phyloP scores from a whole-genome alignment of 441 rosid genomes.

The Brassica balearica region DNA sequence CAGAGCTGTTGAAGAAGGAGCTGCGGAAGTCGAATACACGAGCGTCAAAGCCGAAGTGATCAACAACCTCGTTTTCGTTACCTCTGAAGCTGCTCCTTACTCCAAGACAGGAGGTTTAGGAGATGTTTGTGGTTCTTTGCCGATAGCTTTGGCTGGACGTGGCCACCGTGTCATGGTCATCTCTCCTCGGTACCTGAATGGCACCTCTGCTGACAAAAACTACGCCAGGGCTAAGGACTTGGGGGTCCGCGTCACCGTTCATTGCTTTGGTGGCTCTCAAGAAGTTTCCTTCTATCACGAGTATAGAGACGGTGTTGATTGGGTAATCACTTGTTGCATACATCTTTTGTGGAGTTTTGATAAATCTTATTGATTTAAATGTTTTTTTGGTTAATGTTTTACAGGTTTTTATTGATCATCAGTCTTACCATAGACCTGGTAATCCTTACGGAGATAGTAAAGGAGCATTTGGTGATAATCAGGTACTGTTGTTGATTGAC shows the following conservation, averaged over 20 bases:
- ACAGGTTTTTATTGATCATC: slow-evolving; percentile 91
- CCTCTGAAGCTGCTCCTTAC: slow-evolving; percentile 95
- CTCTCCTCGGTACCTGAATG: slow-evolving; percentile 81
- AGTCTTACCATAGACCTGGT: slow-evolving; percentile 86
- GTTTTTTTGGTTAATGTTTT: slow-evolving; percentile 18
- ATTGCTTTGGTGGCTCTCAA: slow-evolving; percentile 82
- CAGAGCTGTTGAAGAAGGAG: slow-evolving; percentile 48
- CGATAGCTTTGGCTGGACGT: slow-evolving; percentile 70
- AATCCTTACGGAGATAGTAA: slow-evolving; percentile 82
- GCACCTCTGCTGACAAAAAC: slow-evolving; percentile 58
- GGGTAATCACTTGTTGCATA: slow-evolving; percentile 59
- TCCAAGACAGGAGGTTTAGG: slow-evolving; percentile 97
- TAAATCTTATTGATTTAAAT: slow-evolving; percentile 2
- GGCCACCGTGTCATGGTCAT: slow-evolving; percentile 99
- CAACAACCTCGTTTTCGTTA: slow-evolving; percentile 72
- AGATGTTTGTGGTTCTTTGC: slow-evolving; percentile 97
- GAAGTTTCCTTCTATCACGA: slow-evolving; percentile 88
- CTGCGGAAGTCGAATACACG: slow-evolving; percentile 43
- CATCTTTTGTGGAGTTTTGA: background rate
- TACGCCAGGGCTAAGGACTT: slow-evolving; percentile 56
- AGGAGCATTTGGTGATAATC: slow-evolving; percentile 96
- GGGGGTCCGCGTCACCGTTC: slow-evolving; percentile 52
- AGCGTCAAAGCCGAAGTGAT: slow-evolving; percentile 43
- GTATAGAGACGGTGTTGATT: slow-evolving; percentile 86
- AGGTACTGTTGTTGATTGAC: slow-evolving; percentile 17